Base-by-base conservation (phyloP, 208 protist species). In the Crithidia acanthocephali region DNA sequence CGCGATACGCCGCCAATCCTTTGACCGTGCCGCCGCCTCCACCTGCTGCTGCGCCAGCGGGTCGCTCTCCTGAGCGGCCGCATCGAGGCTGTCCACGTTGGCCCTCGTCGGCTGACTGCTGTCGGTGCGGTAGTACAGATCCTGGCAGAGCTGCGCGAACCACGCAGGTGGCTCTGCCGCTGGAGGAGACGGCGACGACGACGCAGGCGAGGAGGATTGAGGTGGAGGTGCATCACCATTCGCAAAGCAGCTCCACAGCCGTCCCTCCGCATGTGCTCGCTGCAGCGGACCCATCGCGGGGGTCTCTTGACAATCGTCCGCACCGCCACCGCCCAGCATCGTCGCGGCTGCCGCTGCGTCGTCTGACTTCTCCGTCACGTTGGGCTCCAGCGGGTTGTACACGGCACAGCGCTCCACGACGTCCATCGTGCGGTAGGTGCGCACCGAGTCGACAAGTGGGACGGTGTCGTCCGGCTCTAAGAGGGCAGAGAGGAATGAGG, bases 361-460 rank as follows among this genome's bases (percentile, higher is more conserved):
- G 18, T n/a, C 44, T 11, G 35, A 6, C 28, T 37, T 32, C 13
- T 16, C 27, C 8, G 80, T 67, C 10, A 87, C 64, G 68, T 95
- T 95, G 1, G 80, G 81, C 20, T 35, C 10, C 3, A 44, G 22
- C 10, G 87, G 91, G 42, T 95, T 78, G 71, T 93, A 95, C 33
- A 80, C 67, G 55, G 81, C 76, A 13, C 79, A 81, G 42, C 69
- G 78, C n/a, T 79, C 81, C 58, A 94, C 88, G 2, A 93, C 80
- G 64, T 96, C 88, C 91, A 96, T 93, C 2, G 85, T 88, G n/a
- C 53, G 47, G 74, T 96, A 96, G 27, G 84, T 92, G 37, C 91
- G 88, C 28, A 85, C 83, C 13, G 84, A 81, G 55, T 96, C 91
- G 53, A 76, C 76, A 0, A 96, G 74, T 8, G 76, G 20, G 3